Evolutionary conservation across 2,329 filamentous ascomycete species (phyloP).

Genomic region (Trichoderma arundinaceum): DNA sequence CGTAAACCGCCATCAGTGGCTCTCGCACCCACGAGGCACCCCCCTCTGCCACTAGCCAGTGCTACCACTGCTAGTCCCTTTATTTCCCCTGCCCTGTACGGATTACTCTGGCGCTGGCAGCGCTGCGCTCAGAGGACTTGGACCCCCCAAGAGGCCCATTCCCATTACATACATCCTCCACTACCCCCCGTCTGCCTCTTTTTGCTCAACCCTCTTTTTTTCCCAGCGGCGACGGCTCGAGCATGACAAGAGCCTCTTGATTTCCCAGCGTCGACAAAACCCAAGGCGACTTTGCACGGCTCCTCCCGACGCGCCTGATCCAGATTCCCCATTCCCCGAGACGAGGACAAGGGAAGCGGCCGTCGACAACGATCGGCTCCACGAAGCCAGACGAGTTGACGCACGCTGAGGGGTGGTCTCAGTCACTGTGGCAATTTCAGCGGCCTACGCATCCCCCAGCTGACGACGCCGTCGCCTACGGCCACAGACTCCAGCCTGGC

Average conservation of each 20-base stretch:
- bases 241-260: conserved; percentile 19
- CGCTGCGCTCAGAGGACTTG: conserved; percentile 12
- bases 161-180: conserved; percentile 26
- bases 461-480: conserved; percentile 39
- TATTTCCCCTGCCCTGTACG: conserved; percentile 39
- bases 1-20: conserved; percentile 45
- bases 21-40: conserved; percentile 34
- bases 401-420: conserved; percentile 31
- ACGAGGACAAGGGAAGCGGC: neutral
- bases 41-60: conserved; percentile 12
- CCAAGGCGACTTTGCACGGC: conserved; percentile 18
- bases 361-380: conserved; percentile 4
- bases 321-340: neutral
- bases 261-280: conserved; percentile 1
- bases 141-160: conserved; percentile 28
- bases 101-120: conserved; percentile 17
- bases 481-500: conserved; percentile 31
- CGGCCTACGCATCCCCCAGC: conserved; percentile 40
- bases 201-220: conserved; percentile 15
- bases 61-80: conserved; percentile 33
- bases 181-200: conserved; percentile 27
- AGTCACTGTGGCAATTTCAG: conserved; percentile 33
- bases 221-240: conserved; percentile 20
- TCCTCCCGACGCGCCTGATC: neutral
- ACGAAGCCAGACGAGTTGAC: conserved; percentile 6